Evolutionary conservation across 2,329 filamentous ascomycete genomes (phyloP), one percentile per base, ranked within the genome.

Genomic region (Aureobasidium musti): DNA sequence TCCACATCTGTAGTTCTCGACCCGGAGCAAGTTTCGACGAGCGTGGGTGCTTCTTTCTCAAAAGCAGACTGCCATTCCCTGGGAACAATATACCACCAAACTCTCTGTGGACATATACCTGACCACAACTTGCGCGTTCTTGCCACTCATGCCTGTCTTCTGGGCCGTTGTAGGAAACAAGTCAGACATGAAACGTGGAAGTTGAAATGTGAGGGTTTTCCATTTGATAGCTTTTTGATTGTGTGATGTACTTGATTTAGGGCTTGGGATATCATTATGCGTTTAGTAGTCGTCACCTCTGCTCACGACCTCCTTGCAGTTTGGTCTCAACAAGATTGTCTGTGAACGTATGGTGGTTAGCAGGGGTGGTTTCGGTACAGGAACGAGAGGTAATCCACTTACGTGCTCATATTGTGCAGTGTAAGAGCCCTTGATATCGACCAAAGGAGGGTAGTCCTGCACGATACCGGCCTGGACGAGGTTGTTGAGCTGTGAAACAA

Each of bases 381-480:
- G 21, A 30, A 23, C n/a, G 23, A 23, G 17, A 17, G 6, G 23
- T 10, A 6, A 8, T 11, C 8, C 50, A 72, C 71, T 81, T 79
- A 73, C 83, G 75, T 85, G 87, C 76, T 89, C 87, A 72, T 85
- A 89, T 70, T 89, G 87, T 11, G 87, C 87, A 5, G 84, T 82
- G 72, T 87, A 88, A 1, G 86, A 87, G 1, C 86, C 86, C 69
- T 82, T 79, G 49, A 84, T 74, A 69, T 89, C 87, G 39, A 81
- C 77, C 30, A 89, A 76, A 1, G 86, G 87, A 17, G 77, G 76
- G 71, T 89, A 86, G 4, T 79, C 74, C 49, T 88, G 82, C 3
- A 89, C 77, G 23, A 89, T 80, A 0, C 85, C 87, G 63, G 83
- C 79, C 7, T 82, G 79, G 1, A 87, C 80, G 28, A 89, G 79